Percentiles rank a stretch among this genome's conserved stretches.
Conservation (phyloP, 345 rosid species). For the Pugionium cornutum region DNA sequence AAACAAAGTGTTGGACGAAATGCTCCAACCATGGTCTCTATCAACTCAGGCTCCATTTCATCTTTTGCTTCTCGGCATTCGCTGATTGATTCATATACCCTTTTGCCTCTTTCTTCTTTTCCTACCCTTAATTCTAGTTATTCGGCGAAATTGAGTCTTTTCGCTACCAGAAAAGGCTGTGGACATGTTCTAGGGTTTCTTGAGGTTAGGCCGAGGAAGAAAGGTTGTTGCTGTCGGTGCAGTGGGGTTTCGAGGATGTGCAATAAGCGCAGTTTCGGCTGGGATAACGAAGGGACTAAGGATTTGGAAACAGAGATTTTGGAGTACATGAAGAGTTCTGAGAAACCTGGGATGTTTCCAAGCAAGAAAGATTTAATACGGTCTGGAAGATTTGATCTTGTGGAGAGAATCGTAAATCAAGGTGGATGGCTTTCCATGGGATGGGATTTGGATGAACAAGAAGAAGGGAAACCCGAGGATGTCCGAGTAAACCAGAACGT, state of each 20-base stretch:
- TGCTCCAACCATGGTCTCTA: conserved; percentile 85
- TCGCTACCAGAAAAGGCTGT: conserved; percentile 26
- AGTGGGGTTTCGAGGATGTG: conserved; percentile 50
- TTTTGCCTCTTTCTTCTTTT: conserved; percentile 25
- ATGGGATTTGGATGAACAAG: conserved; percentile 66
- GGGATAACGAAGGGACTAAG: conserved; percentile 51
- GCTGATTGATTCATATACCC: conserved; percentile 39
- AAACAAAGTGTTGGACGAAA: conserved; percentile 64
- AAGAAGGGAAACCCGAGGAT: conserved; percentile 11
- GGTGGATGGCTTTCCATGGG: conserved; percentile 94
- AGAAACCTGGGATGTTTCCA: conserved; percentile 66
- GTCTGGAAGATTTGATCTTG: conserved; percentile 79
- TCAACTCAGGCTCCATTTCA: conserved; percentile 43
- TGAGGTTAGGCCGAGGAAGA: conserved; percentile 41
- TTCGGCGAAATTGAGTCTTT: conserved; percentile 26
- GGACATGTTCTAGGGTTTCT: conserved; percentile 40
- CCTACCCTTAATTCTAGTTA: conserved; percentile 14
- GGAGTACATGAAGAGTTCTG: conserved; percentile 77
- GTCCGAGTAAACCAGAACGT: conserved; percentile 20
- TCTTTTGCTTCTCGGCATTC: conserved; percentile 34
- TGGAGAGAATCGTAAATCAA: conserved; percentile 53
- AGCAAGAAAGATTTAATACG: conserved; percentile 60
- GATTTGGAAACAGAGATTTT: conserved; percentile 74
- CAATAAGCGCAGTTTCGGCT: conserved; percentile 40
- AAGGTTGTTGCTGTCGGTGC: conserved; percentile 37